Evolutionary conservation across 345 rosid species (phyloP).

Genomic region (Syzygium jambos): DNA sequence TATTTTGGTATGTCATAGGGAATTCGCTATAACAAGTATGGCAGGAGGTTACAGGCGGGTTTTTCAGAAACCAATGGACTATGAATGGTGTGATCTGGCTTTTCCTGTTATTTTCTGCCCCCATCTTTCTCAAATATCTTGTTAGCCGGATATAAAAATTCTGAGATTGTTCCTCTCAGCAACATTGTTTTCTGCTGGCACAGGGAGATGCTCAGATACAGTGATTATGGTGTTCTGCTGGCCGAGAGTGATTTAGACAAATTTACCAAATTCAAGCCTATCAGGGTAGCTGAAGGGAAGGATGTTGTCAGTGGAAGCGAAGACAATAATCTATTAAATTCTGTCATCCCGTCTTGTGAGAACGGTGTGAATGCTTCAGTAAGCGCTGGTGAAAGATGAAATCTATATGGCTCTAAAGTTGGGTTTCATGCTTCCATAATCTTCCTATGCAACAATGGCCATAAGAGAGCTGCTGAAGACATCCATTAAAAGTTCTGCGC

Average conservation of each 20-base stretch:
- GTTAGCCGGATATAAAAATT: background rate
- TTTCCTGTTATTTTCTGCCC: background rate
- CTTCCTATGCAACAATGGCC: slow-evolving; percentile 95
- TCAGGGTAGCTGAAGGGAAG: slow-evolving; percentile 12
- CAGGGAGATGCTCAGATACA: slow-evolving; percentile 71
- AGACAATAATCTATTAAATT: background rate
- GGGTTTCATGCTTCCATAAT: slow-evolving; percentile 77
- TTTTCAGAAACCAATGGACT: slow-evolving; percentile 67
- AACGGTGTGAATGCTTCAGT: slow-evolving; percentile 8
- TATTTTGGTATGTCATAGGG: slow-evolving; percentile 35
- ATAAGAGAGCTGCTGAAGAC: slow-evolving; percentile 86
- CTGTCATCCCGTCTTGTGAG: slow-evolving; percentile 8
- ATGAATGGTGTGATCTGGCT: slow-evolving; percentile 40
- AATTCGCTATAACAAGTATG: slow-evolving; percentile 85
- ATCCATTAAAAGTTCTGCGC: slow-evolving; percentile 14
- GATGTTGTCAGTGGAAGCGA: slow-evolving; percentile 11
- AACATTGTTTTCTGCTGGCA: background rate
- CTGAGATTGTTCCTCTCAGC: background rate
- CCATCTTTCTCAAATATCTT: background rate
- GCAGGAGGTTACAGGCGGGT: slow-evolving; percentile 83
- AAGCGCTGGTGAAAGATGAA: slow-evolving; percentile 12
- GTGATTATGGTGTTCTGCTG: slow-evolving; percentile 48
- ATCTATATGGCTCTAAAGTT: slow-evolving; percentile 61
- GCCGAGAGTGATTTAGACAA: slow-evolving; percentile 76
- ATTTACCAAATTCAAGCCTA: slow-evolving; percentile 27